phyloP scores from a whole-genome alignment of 176 grass and related monocot genomes.

The Ananas comosus region DNA sequence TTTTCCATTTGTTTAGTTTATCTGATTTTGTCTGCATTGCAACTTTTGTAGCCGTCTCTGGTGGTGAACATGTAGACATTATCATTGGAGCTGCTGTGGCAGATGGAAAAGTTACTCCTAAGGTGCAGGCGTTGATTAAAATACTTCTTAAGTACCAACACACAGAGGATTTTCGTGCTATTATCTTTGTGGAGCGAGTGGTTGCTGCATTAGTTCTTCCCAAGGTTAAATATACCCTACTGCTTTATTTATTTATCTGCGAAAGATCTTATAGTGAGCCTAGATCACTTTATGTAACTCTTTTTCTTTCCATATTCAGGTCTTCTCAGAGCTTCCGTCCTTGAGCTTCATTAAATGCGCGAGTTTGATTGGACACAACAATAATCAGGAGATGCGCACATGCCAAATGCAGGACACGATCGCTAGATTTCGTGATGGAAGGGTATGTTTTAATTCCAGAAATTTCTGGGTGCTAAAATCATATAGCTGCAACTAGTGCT shows the following conservation, averaged over 20 bases:
- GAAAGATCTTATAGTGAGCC: conserved; percentile 4
- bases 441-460: conserved; percentile 46
- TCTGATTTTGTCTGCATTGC: conserved; percentile 17
- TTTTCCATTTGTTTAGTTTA: background rate
- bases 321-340: conserved; percentile 87
- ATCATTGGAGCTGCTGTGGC: conserved; percentile 90
- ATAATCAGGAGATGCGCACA: conserved; percentile 98
- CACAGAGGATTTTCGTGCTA: conserved; percentile 95
- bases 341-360: conserved; percentile 85
- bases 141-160: conserved; percentile 96
- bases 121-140: conserved; percentile 91
- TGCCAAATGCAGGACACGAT: conserved; percentile 99
- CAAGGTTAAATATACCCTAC: conserved; percentile 49
- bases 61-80: conserved; percentile 95
- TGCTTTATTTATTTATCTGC: background rate
- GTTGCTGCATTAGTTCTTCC: conserved; percentile 95
- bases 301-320: conserved; percentile 32
- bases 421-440: conserved; percentile 88
- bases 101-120: conserved; percentile 94
- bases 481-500: background rate
- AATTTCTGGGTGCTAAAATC: background rate
- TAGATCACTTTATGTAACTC: conserved; percentile 8
- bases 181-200: conserved; percentile 98
- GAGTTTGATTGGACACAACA: conserved; percentile 97
- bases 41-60: conserved; percentile 73